Evolutionary conservation across 768 basidiomycete genomes (phyloP).

Genomic region (Podaxis sp.): DNA sequence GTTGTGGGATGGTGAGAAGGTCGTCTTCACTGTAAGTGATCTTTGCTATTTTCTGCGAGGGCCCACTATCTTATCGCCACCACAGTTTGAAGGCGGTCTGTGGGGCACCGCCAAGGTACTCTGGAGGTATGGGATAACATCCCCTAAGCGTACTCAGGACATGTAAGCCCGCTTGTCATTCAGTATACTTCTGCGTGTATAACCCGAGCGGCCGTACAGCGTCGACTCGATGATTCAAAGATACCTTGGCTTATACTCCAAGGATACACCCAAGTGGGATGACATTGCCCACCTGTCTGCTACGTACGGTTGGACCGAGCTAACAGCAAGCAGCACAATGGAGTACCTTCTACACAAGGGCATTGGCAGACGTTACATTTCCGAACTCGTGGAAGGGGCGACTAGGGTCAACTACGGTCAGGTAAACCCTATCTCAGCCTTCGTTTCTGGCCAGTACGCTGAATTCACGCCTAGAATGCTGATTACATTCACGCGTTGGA

Average conservation of each 20-base stretch:
- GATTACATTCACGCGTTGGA: conserved; percentile 75
- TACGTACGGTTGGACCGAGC: conserved; percentile 45
- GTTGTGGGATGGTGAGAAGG: conserved; percentile 81
- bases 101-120: conserved; percentile 73
- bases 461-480: conserved; percentile 45
- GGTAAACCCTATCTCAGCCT: conserved; percentile 31
- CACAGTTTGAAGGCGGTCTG: conserved; percentile 53
- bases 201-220: conserved; percentile 29
- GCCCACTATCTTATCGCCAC: conserved; percentile 5
- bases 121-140: conserved; percentile 71
- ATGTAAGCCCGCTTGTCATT: conserved; percentile 37
- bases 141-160: conserved; percentile 54
- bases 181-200: background rate
- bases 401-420: conserved; percentile 86
- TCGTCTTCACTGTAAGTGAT: conserved; percentile 59
- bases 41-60: background rate
- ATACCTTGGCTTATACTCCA: conserved; percentile 55
- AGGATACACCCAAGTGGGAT: conserved; percentile 57
- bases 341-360: conserved; percentile 57
- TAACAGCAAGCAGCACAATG: conserved; percentile 49
- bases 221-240: conserved; percentile 52
- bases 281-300: conserved; percentile 58
- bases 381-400: conserved; percentile 76
- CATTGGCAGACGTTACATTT: conserved; percentile 55
- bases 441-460: conserved; percentile 1